These are phyloP conservation scores for Vicia villosa DNA, from an alignment of 306 rosid species.

Conservation along the genomic window DNA sequence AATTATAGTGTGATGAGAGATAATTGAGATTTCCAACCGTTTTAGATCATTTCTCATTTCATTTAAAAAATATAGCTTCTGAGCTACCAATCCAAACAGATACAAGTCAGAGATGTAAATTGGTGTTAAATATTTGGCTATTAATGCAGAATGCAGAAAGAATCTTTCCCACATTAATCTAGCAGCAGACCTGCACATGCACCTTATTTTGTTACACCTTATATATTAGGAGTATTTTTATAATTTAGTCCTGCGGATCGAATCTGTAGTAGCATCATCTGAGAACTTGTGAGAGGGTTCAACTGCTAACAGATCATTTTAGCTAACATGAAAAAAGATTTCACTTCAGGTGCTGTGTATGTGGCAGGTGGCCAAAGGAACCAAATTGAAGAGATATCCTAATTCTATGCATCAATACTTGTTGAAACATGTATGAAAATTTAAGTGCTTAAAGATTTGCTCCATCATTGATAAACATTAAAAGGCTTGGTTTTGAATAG, in stretches of 20 bases:
- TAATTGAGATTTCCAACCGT: constrained; percentile 1
- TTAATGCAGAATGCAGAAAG: constrained; percentile 6
- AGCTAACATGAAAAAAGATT: constrained; percentile 16
- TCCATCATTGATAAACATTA: not conserved
- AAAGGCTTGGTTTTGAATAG: no score
- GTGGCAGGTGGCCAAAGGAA: constrained; percentile 14
- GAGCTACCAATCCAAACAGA: constrained; percentile 22
- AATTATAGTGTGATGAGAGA: constrained; percentile 10
- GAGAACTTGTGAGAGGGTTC: constrained; percentile 13
- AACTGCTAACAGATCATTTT: constrained; percentile 9
- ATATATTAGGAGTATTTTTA: constrained; percentile 3
- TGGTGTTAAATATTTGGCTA: constrained; percentile 15
- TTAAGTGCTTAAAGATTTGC: constrained; percentile 14
- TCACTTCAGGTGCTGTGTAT: not conserved
- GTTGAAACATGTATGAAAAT: not conserved
- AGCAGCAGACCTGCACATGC: constrained; percentile 4
- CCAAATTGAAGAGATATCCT: constrained; percentile 8
- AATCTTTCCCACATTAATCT: constrained; percentile 19
- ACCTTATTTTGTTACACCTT: constrained; percentile 13
- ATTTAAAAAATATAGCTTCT: constrained; percentile 5
- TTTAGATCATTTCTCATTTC: constrained; percentile 16
- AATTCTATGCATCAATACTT: constrained; percentile 12
- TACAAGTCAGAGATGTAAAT: constrained; percentile 8
- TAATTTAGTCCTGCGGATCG: constrained; percentile 13
- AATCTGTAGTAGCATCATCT: constrained; percentile 3